Conservation (phyloP, 2,329 filamentous ascomycete genomes). For the Fusarium oligoseptatum region DNA sequence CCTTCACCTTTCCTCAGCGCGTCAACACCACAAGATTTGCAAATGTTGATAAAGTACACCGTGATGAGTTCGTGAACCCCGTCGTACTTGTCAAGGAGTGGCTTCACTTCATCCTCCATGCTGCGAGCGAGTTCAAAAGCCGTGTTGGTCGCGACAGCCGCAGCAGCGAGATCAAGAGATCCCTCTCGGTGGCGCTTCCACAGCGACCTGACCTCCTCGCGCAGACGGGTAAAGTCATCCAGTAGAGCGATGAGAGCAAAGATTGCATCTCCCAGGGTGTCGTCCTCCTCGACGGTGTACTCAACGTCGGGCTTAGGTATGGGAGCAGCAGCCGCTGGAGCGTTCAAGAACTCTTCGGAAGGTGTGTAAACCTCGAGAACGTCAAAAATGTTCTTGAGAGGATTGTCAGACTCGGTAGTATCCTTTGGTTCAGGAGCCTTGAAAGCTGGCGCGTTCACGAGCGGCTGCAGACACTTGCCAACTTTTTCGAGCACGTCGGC, state of each 20-base stretch:
- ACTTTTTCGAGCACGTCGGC: slow-evolving; percentile 39
- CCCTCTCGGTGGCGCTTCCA: slow-evolving; percentile 17
- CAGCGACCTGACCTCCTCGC: slow-evolving; percentile 15
- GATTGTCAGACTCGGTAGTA: background rate
- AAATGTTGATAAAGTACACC: slow-evolving; percentile 5
- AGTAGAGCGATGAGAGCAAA: slow-evolving; percentile 31
- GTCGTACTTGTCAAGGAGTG: slow-evolving; percentile 21
- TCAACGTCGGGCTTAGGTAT: background rate
- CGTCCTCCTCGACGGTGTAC: slow-evolving; percentile 27
- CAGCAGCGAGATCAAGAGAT: slow-evolving; percentile 33
- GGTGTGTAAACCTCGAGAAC: slow-evolving; percentile 30
- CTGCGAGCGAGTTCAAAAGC: slow-evolving; percentile 37
- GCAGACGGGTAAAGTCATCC: slow-evolving; percentile 16
- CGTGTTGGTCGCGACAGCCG: slow-evolving; percentile 34
- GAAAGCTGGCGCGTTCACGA: slow-evolving; percentile 8
- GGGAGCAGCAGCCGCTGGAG: slow-evolving; percentile 8
- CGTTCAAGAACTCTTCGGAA: slow-evolving; percentile 34
- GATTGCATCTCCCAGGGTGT: slow-evolving; percentile 14
- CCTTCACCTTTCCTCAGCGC: background rate
- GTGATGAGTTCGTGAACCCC: background rate
- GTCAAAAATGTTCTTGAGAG: slow-evolving; percentile 24
- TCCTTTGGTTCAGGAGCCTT: background rate
- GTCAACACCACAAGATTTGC: slow-evolving; percentile 9
- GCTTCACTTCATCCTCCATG: slow-evolving; percentile 61
- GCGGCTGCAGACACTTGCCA: slow-evolving; percentile 27